Percentiles rank a stretch among this genome's conserved stretches.
Conservation (phyloP, 805 yeast genomes). For the Debaryomyces maramus region DNA sequence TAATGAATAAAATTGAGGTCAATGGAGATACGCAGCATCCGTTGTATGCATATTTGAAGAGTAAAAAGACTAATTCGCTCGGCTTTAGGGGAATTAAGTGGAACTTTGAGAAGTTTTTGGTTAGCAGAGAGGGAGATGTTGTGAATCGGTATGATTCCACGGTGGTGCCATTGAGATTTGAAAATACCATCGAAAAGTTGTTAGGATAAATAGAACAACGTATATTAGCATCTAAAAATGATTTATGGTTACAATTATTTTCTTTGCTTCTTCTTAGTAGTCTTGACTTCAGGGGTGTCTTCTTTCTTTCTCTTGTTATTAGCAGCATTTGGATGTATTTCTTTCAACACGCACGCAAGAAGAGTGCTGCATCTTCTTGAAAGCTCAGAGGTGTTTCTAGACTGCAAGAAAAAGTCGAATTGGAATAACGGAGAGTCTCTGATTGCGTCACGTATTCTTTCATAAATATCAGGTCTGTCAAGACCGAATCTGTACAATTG, state of each 20-base stretch:
- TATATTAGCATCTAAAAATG: conserved; percentile 4
- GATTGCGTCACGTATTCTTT: conserved; percentile 71
- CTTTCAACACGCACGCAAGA: conserved; percentile 72
- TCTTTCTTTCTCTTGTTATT: conserved; percentile 9
- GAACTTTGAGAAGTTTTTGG: conserved; percentile 77
- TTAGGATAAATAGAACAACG: conserved; percentile 6
- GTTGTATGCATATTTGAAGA: conserved; percentile 32
- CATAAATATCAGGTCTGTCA: conserved; percentile 77
- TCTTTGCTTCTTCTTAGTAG: conserved; percentile 9
- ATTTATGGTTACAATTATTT: neutral
- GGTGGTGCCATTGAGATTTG: conserved; percentile 64
- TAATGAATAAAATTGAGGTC: conserved; percentile 36
- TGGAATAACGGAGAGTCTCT: conserved; percentile 75
- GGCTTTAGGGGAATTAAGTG: conserved; percentile 57
- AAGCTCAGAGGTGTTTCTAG: conserved; percentile 75
- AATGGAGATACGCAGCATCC: conserved; percentile 35
- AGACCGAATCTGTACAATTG: conserved; percentile 80
- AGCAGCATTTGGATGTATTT: conserved; percentile 32
- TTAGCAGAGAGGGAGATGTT: conserved; percentile 59
- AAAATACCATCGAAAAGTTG: conserved; percentile 25
- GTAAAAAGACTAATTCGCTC: conserved; percentile 23
- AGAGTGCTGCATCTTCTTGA: conserved; percentile 80
- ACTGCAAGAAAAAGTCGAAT: conserved; percentile 83
- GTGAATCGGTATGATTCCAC: conserved; percentile 62
- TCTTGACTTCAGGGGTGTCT: conserved; percentile 13